These are phyloP conservation scores for Vanderwaltozyma yarrowii DNA, from an alignment of 805 yeast species.

Conservation along the genomic window DNA sequence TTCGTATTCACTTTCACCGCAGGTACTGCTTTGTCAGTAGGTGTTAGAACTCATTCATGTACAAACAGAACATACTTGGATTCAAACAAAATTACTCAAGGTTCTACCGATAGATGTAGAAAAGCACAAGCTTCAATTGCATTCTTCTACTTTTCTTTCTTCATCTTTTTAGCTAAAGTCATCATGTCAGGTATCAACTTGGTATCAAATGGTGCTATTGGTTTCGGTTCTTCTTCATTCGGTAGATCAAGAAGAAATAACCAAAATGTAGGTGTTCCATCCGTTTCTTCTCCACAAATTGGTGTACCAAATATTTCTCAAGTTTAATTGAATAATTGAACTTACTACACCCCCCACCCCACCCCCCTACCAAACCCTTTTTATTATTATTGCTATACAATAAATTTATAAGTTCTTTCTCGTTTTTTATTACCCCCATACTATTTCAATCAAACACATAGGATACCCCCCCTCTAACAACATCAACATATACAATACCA, in stretches of 20 bases:
- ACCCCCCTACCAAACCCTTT: background rate
- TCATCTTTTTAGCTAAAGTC: conserved; percentile 58
- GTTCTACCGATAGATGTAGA: conserved; percentile 80
- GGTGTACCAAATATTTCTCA: conserved; percentile 89
- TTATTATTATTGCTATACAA: too few species aligned
- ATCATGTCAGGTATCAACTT: conserved; percentile 25
- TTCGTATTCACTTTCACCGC: conserved; percentile 88
- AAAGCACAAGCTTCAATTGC: conserved; percentile 81
- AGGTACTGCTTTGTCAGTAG: conserved; percentile 90
- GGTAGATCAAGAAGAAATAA: conserved; percentile 32
- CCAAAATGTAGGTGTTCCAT: conserved; percentile 23
- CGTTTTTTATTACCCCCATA: too few species aligned
- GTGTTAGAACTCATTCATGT: conserved; percentile 81
- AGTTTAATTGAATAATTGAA: too few species aligned
- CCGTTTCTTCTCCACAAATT: conserved; percentile 38
- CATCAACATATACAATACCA: too few species aligned
- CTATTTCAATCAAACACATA: too few species aligned
- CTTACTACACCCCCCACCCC: too few species aligned
- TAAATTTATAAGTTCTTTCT: too few species aligned
- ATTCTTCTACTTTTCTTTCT: conserved; percentile 77
- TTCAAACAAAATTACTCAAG: conserved; percentile 61
- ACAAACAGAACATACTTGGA: conserved; percentile 53
- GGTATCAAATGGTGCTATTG: conserved; percentile 18
- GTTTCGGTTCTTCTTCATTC: conserved; percentile 14
- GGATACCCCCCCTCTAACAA: too few species aligned